Evolutionary conservation across 2,329 filamentous ascomycete species (phyloP).

Genomic region (Fusarium sp.): DNA sequence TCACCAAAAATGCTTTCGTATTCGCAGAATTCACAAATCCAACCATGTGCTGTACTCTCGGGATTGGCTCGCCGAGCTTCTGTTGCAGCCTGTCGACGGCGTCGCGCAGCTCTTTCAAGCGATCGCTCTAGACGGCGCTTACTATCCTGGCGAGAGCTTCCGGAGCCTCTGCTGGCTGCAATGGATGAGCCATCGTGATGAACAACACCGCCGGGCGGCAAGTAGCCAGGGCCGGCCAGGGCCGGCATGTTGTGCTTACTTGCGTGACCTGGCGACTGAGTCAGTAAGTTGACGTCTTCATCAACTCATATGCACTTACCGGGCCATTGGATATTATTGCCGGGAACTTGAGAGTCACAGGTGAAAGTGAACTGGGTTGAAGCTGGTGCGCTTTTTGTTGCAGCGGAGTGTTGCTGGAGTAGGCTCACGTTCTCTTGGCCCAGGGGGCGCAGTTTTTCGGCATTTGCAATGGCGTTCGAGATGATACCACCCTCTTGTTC

Average conservation of each 20-base stretch:
- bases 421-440: slow-evolving; percentile 84
- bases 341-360: slow-evolving; percentile 88
- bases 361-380: slow-evolving; percentile 97
- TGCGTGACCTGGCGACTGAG: slow-evolving; percentile 38
- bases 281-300: slow-evolving; percentile 3
- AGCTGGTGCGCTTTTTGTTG: slow-evolving; percentile 70
- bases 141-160: slow-evolving; percentile 63
- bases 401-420: slow-evolving; percentile 73
- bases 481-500: slow-evolving; percentile 79
- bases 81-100: slow-evolving; percentile 81
- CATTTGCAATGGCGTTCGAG: slow-evolving; percentile 89
- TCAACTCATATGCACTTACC: slow-evolving; percentile 52
- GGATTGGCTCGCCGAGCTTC: slow-evolving; percentile 81
- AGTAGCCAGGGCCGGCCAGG: slow-evolving; percentile 26
- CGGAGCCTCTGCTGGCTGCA: slow-evolving; percentile 46
- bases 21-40: slow-evolving; percentile 98
- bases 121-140: slow-evolving; percentile 76
- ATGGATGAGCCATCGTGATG: slow-evolving; percentile 52
- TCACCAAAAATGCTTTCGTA: slow-evolving; percentile 96
- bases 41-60: slow-evolving; percentile 77
- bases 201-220: slow-evolving; percentile 26
- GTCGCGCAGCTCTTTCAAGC: slow-evolving; percentile 78
- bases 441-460: slow-evolving; percentile 73
- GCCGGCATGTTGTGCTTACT: slow-evolving; percentile 38
- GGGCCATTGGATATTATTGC: slow-evolving; percentile 80